These are phyloP conservation scores for Hymenoscyphus fraxineus DNA, from an alignment of 2,329 filamentous ascomycete species.

Conservation along the genomic window DNA sequence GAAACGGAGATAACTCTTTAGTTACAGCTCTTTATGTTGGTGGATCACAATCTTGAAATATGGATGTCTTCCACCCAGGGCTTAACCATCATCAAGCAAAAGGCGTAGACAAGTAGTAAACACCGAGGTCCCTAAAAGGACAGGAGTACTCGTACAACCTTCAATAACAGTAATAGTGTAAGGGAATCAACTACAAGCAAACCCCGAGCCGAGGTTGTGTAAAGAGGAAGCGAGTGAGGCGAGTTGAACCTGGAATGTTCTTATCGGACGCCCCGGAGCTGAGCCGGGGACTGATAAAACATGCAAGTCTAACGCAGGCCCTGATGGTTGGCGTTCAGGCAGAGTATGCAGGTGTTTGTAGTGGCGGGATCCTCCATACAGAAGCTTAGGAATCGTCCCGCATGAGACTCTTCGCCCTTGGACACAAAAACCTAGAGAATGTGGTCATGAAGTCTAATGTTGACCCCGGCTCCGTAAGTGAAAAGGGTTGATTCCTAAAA, in stretches of 20 bases:
- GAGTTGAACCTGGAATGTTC: not conserved
- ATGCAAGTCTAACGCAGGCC: not conserved
- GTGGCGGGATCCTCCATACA: constrained; percentile 1
- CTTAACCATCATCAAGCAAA: no score
- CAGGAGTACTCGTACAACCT: no score
- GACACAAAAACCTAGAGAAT: no score
- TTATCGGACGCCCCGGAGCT: not conserved
- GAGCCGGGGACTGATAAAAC: not conserved
- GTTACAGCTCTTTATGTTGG: no score
- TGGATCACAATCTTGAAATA: no score
- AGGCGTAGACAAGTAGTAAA: no score
- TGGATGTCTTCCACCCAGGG: no score
- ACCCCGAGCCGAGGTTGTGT: not conserved
- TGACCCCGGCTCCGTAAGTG: not conserved
- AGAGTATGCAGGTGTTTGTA: not conserved
- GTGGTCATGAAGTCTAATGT: no score
- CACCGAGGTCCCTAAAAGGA: no score
- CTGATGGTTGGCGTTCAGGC: not conserved
- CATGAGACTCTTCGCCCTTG: not conserved
- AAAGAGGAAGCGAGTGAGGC: no score
- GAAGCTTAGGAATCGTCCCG: not conserved
- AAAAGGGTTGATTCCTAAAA: not conserved
- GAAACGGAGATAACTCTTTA: no score
- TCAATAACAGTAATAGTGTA: not conserved
- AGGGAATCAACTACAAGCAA: not conserved